Evolutionary conservation across 768 basidiomycete genomes (phyloP), one percentile per base, ranked within the genome.

Genomic region (Russula brevipes): DNA sequence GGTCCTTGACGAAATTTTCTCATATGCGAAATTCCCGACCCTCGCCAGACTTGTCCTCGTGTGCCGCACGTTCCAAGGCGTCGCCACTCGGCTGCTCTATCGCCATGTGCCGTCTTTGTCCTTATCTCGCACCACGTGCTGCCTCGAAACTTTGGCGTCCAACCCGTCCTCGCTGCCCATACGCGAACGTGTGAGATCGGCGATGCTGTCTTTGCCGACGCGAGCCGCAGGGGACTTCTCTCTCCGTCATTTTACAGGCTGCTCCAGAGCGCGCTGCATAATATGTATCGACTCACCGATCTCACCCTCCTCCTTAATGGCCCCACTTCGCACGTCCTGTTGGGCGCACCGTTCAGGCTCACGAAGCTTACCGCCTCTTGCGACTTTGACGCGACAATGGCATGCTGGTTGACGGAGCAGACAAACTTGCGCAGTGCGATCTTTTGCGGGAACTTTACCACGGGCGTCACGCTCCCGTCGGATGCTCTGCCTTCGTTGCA

Each of bases 271-370:
- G 72, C 72, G 5, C 55, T 72, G 31, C 66, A 60, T 30, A 66
- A 64, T 9, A 71, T 70, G 68, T 53, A 65, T 19, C 61, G 65
- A n/a, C 64, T 72, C 46, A 69, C 65, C 33, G 70, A 68, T 36
- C 65, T 72, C n/a, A 66, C 69, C 2, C 67, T 72, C 19, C 69
- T 72, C 19, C 54, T 72, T 31, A 62, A 63, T 5, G 72, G 72
- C 33, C 59, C 67, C 6, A 61, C 61, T 17, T 65, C 72, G 11
- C 63, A 66, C 44, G 62, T 67, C 46, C 47, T 72, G 7, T 58
- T 59, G 12, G 72, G 65, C 30, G 68, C 72, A 36, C 61, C 72
- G 4, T 72, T 72, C 56, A 61, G 58, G 35, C 65, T 72, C 33
- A 71, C 68, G 9, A 70, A 70, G 36, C 61, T 72, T 39, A 69